phyloP scores from a whole-genome alignment of 176 grass and related monocot species.

The Eragrostis nindensis region DNA sequence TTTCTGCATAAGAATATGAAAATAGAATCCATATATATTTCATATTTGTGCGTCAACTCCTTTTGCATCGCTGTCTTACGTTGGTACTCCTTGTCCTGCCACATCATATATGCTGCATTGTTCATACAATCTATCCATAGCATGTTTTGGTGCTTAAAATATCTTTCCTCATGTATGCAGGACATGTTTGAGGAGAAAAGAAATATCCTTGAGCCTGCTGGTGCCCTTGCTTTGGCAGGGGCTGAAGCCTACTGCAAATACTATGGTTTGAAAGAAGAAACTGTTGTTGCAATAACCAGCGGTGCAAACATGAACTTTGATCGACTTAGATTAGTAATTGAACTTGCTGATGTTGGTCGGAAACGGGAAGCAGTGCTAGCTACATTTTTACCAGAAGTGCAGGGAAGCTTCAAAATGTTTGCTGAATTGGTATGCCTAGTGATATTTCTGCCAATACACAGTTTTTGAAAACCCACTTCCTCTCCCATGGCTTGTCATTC shows the following conservation, averaged over 20 bases:
- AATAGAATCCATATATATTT: too few relatives aligned
- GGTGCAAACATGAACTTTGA: constrained; percentile 99
- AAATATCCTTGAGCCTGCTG: constrained; percentile 95
- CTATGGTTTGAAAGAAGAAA: constrained; percentile 85
- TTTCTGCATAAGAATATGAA: not conserved
- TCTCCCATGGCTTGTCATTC: constrained; percentile 23
- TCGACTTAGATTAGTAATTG: constrained; percentile 83
- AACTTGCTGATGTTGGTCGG: constrained; percentile 94
- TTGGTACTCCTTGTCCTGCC: not conserved
- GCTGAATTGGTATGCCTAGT: constrained; percentile 59
- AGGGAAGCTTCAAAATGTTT: constrained; percentile 93
- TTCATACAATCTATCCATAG: not conserved
- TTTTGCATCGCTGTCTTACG: constrained; percentile 17
- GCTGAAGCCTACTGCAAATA: constrained; percentile 98
- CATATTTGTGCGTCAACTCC: too few relatives aligned
- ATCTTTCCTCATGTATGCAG: constrained; percentile 49
- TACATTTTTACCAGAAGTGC: constrained; percentile 83
- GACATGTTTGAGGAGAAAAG: constrained; percentile 99
- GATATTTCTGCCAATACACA: constrained; percentile 4
- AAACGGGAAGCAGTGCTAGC: constrained; percentile 90
- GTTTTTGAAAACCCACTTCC: constrained; percentile 35
- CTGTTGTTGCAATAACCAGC: constrained; percentile 87
- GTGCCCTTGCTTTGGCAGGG: constrained; percentile 86
- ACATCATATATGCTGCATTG: not conserved
- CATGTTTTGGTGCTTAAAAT: constrained; percentile 31